Conservation (phyloP, 2,329 filamentous ascomycete genomes). For the Cladosporium sp. region DNA sequence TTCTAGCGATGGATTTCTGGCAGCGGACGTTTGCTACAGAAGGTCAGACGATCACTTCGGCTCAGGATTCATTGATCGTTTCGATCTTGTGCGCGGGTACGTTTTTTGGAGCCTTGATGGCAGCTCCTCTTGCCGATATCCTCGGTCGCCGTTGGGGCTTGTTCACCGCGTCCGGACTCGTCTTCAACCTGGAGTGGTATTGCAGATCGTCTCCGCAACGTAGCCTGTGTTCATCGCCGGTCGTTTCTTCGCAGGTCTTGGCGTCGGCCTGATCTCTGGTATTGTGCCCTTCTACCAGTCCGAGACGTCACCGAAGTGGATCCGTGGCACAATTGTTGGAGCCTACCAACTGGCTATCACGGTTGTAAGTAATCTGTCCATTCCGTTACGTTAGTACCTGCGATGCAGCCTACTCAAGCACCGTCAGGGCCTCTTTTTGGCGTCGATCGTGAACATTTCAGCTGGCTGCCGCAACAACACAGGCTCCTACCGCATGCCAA, state of each 20-base stretch:
- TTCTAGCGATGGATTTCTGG: constrained; percentile 4
- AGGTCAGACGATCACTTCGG: constrained; percentile 37
- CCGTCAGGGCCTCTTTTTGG: constrained; percentile 64
- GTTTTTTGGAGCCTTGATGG: constrained; percentile 66
- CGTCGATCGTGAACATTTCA: constrained; percentile 64
- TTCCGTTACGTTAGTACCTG: no score
- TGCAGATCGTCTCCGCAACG: constrained; percentile 58
- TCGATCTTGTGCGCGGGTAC: constrained; percentile 81
- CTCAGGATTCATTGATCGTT: constrained; percentile 68
- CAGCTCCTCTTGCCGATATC: constrained; percentile 66
- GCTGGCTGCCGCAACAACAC: constrained; percentile 43
- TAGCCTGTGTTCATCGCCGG: constrained; percentile 54
- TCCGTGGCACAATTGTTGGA: constrained; percentile 68
- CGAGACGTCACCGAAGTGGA: constrained; percentile 76
- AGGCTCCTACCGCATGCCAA: constrained; percentile 45
- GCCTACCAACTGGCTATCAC: constrained; percentile 62
- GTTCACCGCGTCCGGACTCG: constrained; percentile 54
- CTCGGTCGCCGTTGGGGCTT: constrained; percentile 68
- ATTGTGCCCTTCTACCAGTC: constrained; percentile 30
- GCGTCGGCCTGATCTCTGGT: constrained; percentile 63
- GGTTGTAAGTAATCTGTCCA: no score
- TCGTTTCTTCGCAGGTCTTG: constrained; percentile 63
- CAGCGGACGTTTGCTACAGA: constrained; percentile 28
- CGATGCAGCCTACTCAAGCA: no score
- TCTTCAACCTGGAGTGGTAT: constrained; percentile 70